phyloP scores from a whole-genome alignment of 2,329 filamentous ascomycete species.

The Colletotrichum lupini region DNA sequence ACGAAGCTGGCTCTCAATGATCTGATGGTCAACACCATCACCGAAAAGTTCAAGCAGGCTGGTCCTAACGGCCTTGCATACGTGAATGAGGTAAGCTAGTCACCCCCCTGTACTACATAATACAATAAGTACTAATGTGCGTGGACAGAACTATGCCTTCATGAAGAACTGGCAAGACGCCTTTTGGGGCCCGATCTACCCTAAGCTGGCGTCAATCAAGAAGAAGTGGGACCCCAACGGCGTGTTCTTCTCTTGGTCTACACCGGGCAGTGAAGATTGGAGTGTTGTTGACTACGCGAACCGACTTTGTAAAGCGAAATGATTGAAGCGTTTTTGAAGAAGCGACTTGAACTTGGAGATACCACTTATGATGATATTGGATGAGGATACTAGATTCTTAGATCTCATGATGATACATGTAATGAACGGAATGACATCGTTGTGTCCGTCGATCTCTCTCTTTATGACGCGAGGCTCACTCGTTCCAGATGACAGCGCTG shows the following conservation, averaged over 20 bases:
- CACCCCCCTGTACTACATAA: not conserved
- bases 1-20: slow-evolving; percentile 30
- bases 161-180: slow-evolving; percentile 36
- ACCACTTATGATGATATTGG: slow-evolving; percentile 1
- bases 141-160: slow-evolving; percentile 32
- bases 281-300: slow-evolving; percentile 30
- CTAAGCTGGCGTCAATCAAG: slow-evolving; percentile 56
- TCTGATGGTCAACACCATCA: slow-evolving; percentile 35
- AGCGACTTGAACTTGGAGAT: not conserved
- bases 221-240: slow-evolving; percentile 57
- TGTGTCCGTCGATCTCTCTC: not conserved
- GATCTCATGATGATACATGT: not conserved
- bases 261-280: slow-evolving; percentile 35
- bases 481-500: slow-evolving; percentile 60
- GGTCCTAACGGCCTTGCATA: slow-evolving; percentile 29
- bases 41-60: slow-evolving; percentile 30
- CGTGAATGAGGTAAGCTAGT: slow-evolving; percentile 26
- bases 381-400: not conserved
- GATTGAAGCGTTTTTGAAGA: not conserved
- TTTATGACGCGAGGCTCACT: slow-evolving; percentile 44
- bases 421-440: not conserved
- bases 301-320: slow-evolving; percentile 33
- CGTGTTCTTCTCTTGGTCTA: slow-evolving; percentile 53
- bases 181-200: slow-evolving; percentile 33
- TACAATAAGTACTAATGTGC: not conserved